phyloP scores from a whole-genome alignment of 768 basidiomycete species.

The Tricholoma hemisulphureum region DNA sequence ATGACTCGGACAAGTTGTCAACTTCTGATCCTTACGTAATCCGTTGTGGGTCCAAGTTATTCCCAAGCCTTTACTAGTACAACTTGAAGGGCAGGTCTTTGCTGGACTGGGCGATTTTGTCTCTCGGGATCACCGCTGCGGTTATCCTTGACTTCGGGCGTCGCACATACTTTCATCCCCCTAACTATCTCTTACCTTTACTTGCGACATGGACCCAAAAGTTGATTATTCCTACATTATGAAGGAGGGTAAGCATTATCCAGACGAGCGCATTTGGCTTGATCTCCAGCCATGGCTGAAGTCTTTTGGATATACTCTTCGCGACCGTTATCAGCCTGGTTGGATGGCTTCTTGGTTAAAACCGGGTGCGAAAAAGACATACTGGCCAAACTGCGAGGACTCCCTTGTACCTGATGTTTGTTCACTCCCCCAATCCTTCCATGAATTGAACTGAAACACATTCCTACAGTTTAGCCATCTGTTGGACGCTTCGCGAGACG shows the following conservation, averaged over 20 bases:
- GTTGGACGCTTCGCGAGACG: conserved; percentile 31
- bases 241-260: not conserved
- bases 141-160: too few relatives aligned
- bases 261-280: conserved; percentile 16
- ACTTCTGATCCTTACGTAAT: too few relatives aligned
- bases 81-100: too few relatives aligned
- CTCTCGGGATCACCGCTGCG: too few relatives aligned
- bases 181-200: too few relatives aligned
- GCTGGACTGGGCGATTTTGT: too few relatives aligned
- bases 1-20: too few relatives aligned
- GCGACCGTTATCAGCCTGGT: conserved; percentile 21
- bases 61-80: too few relatives aligned
- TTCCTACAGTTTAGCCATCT: not conserved
- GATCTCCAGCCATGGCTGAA: conserved; percentile 19
- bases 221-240: not conserved
- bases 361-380: not conserved
- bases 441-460: too few relatives aligned
- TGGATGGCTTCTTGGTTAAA: conserved; percentile 26
- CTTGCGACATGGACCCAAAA: too few relatives aligned
- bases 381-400: conserved; percentile 9
- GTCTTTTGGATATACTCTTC: conserved; percentile 22
- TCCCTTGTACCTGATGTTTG: not conserved
- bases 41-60: too few relatives aligned
- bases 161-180: too few relatives aligned
- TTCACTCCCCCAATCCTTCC: not conserved